Conservation (phyloP, 148 eudicot genomes). For the Chenopodium album region DNA sequence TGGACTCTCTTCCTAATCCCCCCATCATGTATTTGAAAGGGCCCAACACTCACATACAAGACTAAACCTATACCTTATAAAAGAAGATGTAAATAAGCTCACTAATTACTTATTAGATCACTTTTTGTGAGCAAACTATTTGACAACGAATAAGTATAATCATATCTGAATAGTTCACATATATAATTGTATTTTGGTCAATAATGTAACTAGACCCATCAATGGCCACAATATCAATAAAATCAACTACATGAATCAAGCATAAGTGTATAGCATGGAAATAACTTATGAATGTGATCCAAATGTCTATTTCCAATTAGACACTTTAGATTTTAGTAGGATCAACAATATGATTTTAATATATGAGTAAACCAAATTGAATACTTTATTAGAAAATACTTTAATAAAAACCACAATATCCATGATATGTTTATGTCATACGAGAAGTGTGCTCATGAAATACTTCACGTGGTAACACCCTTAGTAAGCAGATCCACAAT, state of each 20-base stretch:
- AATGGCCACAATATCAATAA: neutral
- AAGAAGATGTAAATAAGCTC: too few relatives aligned
- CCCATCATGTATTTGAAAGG: too few relatives aligned
- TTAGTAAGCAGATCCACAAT: neutral
- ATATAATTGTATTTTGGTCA: too few relatives aligned
- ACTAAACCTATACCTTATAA: too few relatives aligned
- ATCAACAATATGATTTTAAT: neutral
- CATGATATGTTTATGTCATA: neutral
- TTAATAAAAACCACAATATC: neutral
- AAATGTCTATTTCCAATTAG: neutral
- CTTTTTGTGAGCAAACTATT: too few relatives aligned
- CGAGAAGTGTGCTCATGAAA: constrained; percentile 9
- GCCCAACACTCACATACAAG: too few relatives aligned
- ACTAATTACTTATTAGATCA: too few relatives aligned
- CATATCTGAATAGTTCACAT: too few relatives aligned
- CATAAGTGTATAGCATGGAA: neutral
- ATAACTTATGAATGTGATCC: neutral
- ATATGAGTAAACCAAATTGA: neutral
- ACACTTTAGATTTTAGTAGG: neutral
- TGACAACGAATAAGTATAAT: too few relatives aligned
- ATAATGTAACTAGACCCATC: neutral
- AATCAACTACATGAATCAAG: neutral
- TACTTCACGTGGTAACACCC: neutral
- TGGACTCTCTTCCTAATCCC: too few relatives aligned
- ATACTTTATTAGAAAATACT: neutral